Base-by-base conservation (phyloP, 1,284 basidiomycete genomes). In the Irpex sp. region DNA sequence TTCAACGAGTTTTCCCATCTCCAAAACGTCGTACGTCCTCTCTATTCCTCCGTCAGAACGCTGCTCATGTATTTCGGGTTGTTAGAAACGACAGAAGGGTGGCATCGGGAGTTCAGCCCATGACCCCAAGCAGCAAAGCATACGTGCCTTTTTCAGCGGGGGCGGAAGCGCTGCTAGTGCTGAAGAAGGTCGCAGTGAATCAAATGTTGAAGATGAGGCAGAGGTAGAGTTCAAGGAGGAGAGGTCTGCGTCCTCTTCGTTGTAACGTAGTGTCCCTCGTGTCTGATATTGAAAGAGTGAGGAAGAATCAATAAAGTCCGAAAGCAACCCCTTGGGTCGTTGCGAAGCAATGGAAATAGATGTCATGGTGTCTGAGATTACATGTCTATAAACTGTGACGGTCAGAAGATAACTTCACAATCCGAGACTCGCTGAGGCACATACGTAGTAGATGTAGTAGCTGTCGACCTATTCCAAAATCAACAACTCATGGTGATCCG, bases 101-200 rank as follows among this genome's bases (percentile, higher is more conserved):
- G 93, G 93, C 0, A 88, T 93, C 52, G 88, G 90, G 3, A 88
- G 85, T 52, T 73, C 82, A 8, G 83, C 84, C 1, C 82, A 87
- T 67, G 93, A 96, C 69, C 84, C 86, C 36, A 84, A 84, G 61
- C 93, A 95, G 71, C 80, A 82, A 65, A 84, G 87, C 67, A 86
- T 94, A 61, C 82, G 88, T 16, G 81, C 83, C 4, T 94, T 93
- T 77, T 91, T 94, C 67, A 83, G 80, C n/a, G 86, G 87, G 3
- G 78, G 37, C 8, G 57, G 19, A 5, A 28, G 51, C 7, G 58
- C 35, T 39, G 54, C 37, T 8, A 57, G 58, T 16, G 18, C 58
- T 10, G 70, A 70, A 57, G 72, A 74, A 59, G 64, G 71, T 12
- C 61, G 71, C 4, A 71, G 71, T 48, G 69, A 72, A 61, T 75